Base-by-base conservation (phyloP, 257 asterid genomes). In the Solanum habrochaites region DNA sequence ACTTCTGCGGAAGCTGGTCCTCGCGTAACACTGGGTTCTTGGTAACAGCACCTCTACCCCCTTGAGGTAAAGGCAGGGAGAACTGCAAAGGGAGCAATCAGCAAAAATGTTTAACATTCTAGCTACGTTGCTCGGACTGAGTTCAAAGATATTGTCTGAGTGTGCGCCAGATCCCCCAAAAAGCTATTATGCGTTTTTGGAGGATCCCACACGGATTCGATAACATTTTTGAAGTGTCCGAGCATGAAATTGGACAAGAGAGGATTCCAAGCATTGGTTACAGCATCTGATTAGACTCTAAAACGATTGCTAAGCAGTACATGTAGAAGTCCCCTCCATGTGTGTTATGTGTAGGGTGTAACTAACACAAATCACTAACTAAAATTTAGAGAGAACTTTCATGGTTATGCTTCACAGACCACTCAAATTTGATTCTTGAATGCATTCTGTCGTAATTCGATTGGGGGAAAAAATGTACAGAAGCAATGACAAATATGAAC, bases 21-120 rank as follows among this genome's bases (percentile, higher is more conserved):
- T 97, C 99, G 16, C 99, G 98, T 85, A 97, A 90, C 67, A 97
- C 77, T 8, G 99, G 99, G 83, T 97, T 97, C 94, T 96, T 96
- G 47, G 97, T 87, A 75, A 96, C 90, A 31, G 95, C 95, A 88
- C 93, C 96, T 89, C 99, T 92, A 74, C 99, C 99, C 77, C 99
- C 99, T 93, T 93, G 96, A 42, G 99, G 99, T 82, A 89, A 73
- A 71, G 99, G 99, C 82, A 97, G 85, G n/a, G 99, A 97, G 88
- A 93, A 96, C 99, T 96, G 94, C 91, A 93, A 74, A 0, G 12
- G 14, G 64, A 71, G 9, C 40, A 56, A 85, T 88, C 85, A 78
- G 85, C 45, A 84, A 80, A 80, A 47, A 21, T 4, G 49, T 37
- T 73, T 73, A 11, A 37, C 52, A 73, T 73, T 73, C 29, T 72